Conservation (phyloP, 257 asterid species). For the Przewalskia tangutica region DNA sequence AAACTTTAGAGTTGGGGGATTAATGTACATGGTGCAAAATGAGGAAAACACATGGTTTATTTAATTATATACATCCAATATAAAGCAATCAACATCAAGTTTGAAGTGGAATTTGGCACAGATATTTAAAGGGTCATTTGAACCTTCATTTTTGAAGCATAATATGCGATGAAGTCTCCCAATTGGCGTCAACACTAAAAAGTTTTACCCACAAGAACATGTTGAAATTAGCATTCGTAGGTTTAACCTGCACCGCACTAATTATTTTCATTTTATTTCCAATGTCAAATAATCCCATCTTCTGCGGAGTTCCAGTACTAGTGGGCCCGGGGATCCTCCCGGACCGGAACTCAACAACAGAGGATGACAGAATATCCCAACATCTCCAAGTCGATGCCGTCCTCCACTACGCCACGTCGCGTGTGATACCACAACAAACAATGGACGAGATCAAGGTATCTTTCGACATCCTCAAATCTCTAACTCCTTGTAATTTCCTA, state of each 20-base stretch:
- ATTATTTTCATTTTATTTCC: neutral
- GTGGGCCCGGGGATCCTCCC: neutral
- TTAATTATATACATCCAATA: neutral
- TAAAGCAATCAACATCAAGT: neutral
- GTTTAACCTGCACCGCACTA: neutral
- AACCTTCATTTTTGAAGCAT: neutral
- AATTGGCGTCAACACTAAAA: neutral
- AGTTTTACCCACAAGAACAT: neutral
- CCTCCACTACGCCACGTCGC: conserved; percentile 54
- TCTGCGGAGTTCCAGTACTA: neutral
- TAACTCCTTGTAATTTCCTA: conserved; percentile 49
- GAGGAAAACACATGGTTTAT: neutral
- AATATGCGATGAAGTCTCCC: neutral
- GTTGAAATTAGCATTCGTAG: neutral
- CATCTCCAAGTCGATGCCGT: conserved; percentile 32
- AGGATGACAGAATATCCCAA: neutral
- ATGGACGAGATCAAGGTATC: conserved; percentile 34
- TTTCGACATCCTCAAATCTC: conserved; percentile 27
- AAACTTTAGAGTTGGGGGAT: neutral
- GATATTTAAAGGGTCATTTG: neutral
- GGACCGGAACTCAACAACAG: neutral
- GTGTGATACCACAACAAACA: conserved; percentile 44
- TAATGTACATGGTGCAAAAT: neutral
- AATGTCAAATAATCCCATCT: neutral
- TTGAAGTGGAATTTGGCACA: neutral